Base-by-base conservation (phyloP, 1,284 basidiomycete genomes). In the Takashimella tepidaria region DNA sequence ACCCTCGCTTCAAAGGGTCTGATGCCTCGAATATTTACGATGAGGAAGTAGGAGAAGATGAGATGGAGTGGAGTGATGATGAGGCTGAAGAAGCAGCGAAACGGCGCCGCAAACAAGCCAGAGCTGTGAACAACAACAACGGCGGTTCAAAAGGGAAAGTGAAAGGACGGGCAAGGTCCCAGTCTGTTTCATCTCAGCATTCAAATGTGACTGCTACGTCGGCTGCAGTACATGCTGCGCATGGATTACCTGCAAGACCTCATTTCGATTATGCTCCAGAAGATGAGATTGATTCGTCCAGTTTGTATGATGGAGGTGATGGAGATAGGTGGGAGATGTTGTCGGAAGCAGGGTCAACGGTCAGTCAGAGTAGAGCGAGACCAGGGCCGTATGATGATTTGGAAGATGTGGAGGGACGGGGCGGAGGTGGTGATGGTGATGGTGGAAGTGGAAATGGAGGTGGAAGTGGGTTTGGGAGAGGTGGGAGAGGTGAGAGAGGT, bases 11-110 rank as follows among this genome's bases (percentile, higher is more conserved):
- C 61, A 78, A 78, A 58, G 79, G 79, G 5, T 77, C 76, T 5
- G 81, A 82, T 62, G 81, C 81, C 6, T 76, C 72, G 45, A 82
- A 82, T 66, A 62, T 79, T 5, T 79, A 75, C 64, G 81, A 82
- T 59, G 80, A 82, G 61, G 80, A 82, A 58, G 74, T 79, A 0
- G 77, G 68, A 8, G 79, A 78, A 46, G 77, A 78, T 43, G 81
- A 82, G 65, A 68, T 76, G 50, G 81, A 82, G 59, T 82, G 79
- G 70, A 76, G 72, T 24, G 81, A 82, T 59, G 81, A 82, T 55
- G 81, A 82, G 64, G 73, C 73, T 16, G 81, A 82, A 59, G 75
- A 74, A 4, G 76, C 75, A 45, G 78, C 79, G 26, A 78, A 77
- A 64, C 62, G 72, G 45, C 61, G 70, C 23, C 53, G 64, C 3